Evolutionary conservation across 2,329 filamentous ascomycete species (phyloP).

Genomic region (Hortaea werneckii): DNA sequence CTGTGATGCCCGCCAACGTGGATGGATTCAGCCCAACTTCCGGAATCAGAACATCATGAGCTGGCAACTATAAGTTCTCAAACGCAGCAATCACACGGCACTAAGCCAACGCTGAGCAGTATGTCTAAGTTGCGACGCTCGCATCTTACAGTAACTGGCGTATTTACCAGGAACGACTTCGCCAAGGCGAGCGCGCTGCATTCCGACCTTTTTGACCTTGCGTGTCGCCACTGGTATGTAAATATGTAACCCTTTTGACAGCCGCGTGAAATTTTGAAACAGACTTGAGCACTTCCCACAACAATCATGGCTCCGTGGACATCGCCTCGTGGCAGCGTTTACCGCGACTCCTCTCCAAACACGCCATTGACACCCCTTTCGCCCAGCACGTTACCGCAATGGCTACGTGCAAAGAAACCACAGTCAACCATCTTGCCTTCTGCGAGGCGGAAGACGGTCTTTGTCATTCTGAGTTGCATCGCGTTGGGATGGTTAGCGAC

Average conservation of each 20-base stretch:
- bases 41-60: too few relatives aligned
- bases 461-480: slow-evolving; percentile 16
- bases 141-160: too few relatives aligned
- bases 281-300: not conserved
- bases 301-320: slow-evolving; percentile 12
- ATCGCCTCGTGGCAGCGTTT: slow-evolving; percentile 11
- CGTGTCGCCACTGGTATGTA: not conserved
- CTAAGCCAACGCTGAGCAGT: too few relatives aligned
- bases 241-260: not conserved
- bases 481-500: slow-evolving; percentile 24
- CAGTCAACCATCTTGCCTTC: slow-evolving; percentile 9
- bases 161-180: too few relatives aligned
- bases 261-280: not conserved
- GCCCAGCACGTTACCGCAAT: slow-evolving; percentile 18
- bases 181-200: not conserved
- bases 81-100: too few relatives aligned
- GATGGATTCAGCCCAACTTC: too few relatives aligned
- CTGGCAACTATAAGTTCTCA: too few relatives aligned
- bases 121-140: too few relatives aligned
- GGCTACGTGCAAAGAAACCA: slow-evolving; percentile 14
- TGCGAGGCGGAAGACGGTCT: slow-evolving; percentile 14
- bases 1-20: too few relatives aligned
- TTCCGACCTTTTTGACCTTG: not conserved
- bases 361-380: slow-evolving; percentile 16
- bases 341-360: slow-evolving; percentile 15